Evolutionary conservation across 495 filamentous ascomycete species (phyloP), one percentile per base, ranked within the genome.

Genomic region (Hypoxylon cercidicola): DNA sequence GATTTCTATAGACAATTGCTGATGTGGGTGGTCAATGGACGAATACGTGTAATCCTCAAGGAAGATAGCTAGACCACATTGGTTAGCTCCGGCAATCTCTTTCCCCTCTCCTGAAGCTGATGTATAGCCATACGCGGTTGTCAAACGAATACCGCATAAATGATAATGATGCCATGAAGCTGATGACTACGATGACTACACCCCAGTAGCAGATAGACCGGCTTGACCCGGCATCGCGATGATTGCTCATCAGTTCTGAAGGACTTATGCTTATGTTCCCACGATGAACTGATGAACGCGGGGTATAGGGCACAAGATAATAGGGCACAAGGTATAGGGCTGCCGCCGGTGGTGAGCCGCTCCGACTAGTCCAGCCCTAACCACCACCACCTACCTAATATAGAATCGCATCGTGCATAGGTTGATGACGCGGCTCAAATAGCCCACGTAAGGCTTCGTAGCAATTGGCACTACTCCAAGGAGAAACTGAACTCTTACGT

Each of bases 341-440:
- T n/a, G 37, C 37, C 37, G 37, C 37, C n/a, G 16, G 40, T 9
- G 30, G 30, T 32, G 30, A 10, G 30, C 30, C 30, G 30, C 30
- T 32, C 30, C 40, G n/a, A 19, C 2, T 18, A 43, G 40, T 6
- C 40, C 40, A 56, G 59, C 55, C 62, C 62, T 66, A 50, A 46
- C 30, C 1, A 28, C n/a, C 2, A 25, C 44, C 19, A n/a, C 44
- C 44, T 23, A 12, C 44, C 44, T 23, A 46, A 25, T 46, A 1
- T 18, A 20, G 21, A 46, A 59, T 58, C 35, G 23, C 45, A 60
- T 56, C 32, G 23, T 49, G 34, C 47, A 50, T 48, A 25, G 19
- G 30, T 32, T 40, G 57, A 61, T 66, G 57, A 66, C 63, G 63
- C 63, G 63, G 63, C 63, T 21, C 32, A 49, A 9, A 19, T 45